These are phyloP conservation scores for Umbilicus rupestris DNA, from an alignment of 164 flowering plant genomes.

Conservation along the genomic window DNA sequence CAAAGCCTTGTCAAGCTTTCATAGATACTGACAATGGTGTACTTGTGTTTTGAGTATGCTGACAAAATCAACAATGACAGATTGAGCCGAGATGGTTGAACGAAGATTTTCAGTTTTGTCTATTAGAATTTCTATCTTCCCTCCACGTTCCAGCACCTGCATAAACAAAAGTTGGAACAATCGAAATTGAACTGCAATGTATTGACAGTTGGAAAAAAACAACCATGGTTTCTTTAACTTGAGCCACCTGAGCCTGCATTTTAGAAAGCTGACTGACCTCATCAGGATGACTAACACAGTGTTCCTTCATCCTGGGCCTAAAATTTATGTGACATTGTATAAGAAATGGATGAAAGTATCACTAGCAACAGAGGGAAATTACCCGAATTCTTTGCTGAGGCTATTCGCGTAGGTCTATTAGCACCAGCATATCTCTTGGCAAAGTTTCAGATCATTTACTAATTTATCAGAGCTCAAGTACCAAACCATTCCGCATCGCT, in stretches of 20 bases:
- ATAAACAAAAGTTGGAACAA: background rate
- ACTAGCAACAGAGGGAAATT: background rate
- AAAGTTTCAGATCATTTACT: background rate
- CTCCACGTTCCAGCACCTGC: constrained; percentile 10
- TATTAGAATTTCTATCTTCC: constrained; percentile 8
- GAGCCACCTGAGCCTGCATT: constrained; percentile 5
- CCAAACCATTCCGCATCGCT: no score
- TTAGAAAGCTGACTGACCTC: background rate
- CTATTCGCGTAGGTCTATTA: background rate
- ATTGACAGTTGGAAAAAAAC: no score
- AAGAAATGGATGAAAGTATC: background rate
- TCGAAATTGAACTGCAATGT: background rate
- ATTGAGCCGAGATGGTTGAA: no score
- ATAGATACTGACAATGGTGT: background rate
- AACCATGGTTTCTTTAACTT: constrained; percentile 6
- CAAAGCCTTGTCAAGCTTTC: background rate
- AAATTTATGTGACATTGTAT: background rate
- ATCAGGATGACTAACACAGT: constrained; percentile 7
- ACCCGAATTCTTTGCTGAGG: constrained; percentile 6
- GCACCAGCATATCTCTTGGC: background rate
- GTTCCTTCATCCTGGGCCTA: constrained; percentile 9
- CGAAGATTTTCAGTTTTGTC: constrained; percentile 11
- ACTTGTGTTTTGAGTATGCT: background rate
- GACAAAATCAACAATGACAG: background rate
- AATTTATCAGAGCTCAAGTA: no score